Evolutionary conservation across 2,329 filamentous ascomycete species (phyloP).

Genomic region (Amesomyces nigricolor): DNA sequence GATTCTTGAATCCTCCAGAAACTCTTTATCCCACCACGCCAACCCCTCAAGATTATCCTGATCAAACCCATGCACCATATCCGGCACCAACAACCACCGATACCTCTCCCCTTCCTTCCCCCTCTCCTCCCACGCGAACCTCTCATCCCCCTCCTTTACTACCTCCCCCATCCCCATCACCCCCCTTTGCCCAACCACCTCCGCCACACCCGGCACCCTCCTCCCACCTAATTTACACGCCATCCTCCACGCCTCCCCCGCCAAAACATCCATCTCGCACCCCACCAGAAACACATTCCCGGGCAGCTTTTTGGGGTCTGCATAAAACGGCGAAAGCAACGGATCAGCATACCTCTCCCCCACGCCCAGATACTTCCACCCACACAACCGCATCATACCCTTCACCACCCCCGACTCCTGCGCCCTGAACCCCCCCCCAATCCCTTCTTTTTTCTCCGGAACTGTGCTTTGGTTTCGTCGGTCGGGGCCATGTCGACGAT

Average conservation of each 20-base stretch:
- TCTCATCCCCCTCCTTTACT: constrained; percentile 27
- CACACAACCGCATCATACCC: constrained; percentile 31
- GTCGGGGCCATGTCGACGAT: constrained; percentile 37
- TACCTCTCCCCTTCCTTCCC: constrained; percentile 21
- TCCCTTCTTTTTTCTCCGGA: constrained; percentile 34
- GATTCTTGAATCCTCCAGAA: constrained; percentile 24
- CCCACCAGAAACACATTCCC: constrained; percentile 39
- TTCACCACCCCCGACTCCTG: constrained; percentile 27
- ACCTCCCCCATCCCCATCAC: constrained; percentile 9
- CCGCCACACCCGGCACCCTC: constrained; percentile 25
- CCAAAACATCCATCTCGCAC: constrained; percentile 42
- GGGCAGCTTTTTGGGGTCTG: constrained; percentile 34
- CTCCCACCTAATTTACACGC: constrained; percentile 33
- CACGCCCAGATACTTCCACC: constrained; percentile 38
- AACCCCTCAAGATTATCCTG: constrained; percentile 19
- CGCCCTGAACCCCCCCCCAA: constrained; percentile 25
- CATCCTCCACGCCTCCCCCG: constrained; percentile 38
- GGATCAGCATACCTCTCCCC: constrained; percentile 34
- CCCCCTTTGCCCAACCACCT: constrained; percentile 27
- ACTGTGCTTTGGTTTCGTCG: constrained; percentile 27
- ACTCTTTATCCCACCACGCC: constrained; percentile 18
- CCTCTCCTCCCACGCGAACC: constrained; percentile 27
- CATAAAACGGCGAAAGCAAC: constrained; percentile 37
- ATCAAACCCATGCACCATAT: constrained; percentile 31
- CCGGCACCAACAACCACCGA: constrained; percentile 32